Conservation (phyloP, 2,329 filamentous ascomycete species). For the Cercospora janseana region DNA sequence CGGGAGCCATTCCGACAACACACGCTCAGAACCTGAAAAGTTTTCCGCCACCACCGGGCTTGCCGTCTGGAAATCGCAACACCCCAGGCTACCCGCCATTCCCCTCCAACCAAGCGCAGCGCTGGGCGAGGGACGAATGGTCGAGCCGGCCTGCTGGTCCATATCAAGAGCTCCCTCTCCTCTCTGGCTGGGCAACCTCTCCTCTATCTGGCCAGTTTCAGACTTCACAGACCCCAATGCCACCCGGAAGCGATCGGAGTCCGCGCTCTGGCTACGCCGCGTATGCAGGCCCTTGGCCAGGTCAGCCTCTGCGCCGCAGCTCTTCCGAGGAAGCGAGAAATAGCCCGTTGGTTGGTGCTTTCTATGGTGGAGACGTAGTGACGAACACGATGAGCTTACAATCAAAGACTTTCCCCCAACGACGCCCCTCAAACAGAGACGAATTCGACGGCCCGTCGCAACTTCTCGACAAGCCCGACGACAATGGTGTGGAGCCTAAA, state of each 20-base stretch:
- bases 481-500: conserved; percentile 70
- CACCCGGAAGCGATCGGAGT: conserved; percentile 27
- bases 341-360: conserved; percentile 23
- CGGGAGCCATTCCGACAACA: conserved; percentile 23
- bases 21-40: conserved; percentile 30
- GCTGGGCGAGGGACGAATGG: conserved; percentile 33
- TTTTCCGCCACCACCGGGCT: conserved; percentile 30
- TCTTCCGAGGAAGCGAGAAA: conserved; percentile 34
- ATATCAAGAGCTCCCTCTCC: conserved; percentile 27
- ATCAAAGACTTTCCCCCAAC: conserved; percentile 46
- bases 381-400: conserved; percentile 28
- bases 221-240: conserved; percentile 27
- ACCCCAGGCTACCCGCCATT: conserved; percentile 27
- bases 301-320: conserved; percentile 30
- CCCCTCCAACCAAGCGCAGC: conserved; percentile 28
- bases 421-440: conserved; percentile 76
- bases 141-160: conserved; percentile 29
- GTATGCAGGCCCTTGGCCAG: conserved; percentile 30
- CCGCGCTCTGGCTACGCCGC: conserved; percentile 29
- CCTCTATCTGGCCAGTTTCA: conserved; percentile 30
- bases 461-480: conserved; percentile 69
- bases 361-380: conserved; percentile 29
- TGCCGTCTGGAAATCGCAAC: conserved; percentile 26
- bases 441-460: conserved; percentile 88
- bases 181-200: conserved; percentile 33